These are phyloP conservation scores for Linnemannia elongata DNA, from an alignment of 192 early-diverging fungal species.

Conservation along the genomic window DNA sequence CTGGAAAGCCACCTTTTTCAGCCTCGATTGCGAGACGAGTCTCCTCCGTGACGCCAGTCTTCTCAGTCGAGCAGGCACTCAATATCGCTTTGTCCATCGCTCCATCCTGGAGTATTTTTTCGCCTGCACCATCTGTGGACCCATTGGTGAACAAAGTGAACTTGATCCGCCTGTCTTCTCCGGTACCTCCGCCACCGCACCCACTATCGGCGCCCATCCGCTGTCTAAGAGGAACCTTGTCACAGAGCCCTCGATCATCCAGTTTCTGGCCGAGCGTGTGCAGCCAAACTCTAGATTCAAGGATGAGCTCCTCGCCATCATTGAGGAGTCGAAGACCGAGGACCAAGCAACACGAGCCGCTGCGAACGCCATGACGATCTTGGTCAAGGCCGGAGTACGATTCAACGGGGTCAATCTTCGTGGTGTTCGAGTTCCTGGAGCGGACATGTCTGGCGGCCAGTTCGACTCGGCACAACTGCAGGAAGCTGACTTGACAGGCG, in stretches of 20 bases:
- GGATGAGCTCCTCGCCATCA: not conserved
- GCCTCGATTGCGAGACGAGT: too few species aligned
- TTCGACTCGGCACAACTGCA: constrained; percentile 18
- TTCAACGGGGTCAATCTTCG: constrained; percentile 16
- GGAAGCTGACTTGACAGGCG: not conserved
- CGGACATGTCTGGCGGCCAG: constrained; percentile 5
- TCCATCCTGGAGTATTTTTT: not conserved
- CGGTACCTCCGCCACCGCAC: too few species aligned
- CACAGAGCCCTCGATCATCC: not conserved
- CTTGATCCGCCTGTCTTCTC: not conserved
- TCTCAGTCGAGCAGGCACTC: too few species aligned
- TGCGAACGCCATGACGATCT: constrained; percentile 14
- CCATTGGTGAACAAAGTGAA: too few species aligned
- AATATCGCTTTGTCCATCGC: too few species aligned
- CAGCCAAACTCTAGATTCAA: not conserved
- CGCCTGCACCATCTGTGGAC: not conserved
- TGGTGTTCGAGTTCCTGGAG: constrained; percentile 17
- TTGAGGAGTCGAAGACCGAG: constrained; percentile 17
- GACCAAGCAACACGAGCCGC: not conserved
- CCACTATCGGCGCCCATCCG: not conserved
- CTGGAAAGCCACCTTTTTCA: too few species aligned
- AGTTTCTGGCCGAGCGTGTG: not conserved
- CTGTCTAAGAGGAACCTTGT: not conserved
- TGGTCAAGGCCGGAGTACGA: not conserved
- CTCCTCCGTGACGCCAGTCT: too few species aligned